Conservation (phyloP, 441 rosid genomes). For the Syzygium malaccense region DNA sequence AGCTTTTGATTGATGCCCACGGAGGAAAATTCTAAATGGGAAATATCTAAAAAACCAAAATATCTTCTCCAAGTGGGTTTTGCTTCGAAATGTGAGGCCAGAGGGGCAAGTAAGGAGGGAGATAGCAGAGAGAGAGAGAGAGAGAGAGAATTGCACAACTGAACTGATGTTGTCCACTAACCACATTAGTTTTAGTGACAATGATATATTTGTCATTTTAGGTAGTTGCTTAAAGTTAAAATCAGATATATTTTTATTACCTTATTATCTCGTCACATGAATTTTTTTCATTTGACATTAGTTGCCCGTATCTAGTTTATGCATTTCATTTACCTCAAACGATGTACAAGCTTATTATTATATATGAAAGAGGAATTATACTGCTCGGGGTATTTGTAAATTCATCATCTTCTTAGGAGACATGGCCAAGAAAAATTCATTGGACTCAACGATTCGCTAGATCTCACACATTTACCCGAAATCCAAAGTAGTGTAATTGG, state of each 20-base stretch:
- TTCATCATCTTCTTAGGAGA: neutral
- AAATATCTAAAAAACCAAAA: neutral
- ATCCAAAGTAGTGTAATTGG: rapidly evolving
- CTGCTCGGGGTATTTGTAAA: neutral
- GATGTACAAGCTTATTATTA: neutral
- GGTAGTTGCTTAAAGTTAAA: neutral
- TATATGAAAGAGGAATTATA: neutral
- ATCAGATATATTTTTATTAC: neutral
- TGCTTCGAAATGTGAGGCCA: neutral
- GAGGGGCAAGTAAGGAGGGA: neutral
- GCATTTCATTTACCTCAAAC: neutral
- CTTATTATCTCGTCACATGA: neutral
- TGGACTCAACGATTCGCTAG: rapidly evolving
- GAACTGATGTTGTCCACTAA: neutral
- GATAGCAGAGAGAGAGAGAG: neutral
- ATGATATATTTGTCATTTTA: neutral
- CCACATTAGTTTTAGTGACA: neutral
- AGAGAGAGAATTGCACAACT: neutral
- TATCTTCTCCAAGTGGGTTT: neutral
- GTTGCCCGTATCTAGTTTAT: neutral
- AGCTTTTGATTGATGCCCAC: neutral
- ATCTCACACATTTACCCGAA: rapidly evolving
- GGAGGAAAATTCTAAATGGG: neutral
- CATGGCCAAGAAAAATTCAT: rapidly evolving
- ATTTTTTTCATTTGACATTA: neutral